A percentile compares a stretch with the other conserved stretches of the same genome.
phyloP scores from a whole-genome alignment of 768 basidiomycete species.

The Artomyces pyxidatus region DNA sequence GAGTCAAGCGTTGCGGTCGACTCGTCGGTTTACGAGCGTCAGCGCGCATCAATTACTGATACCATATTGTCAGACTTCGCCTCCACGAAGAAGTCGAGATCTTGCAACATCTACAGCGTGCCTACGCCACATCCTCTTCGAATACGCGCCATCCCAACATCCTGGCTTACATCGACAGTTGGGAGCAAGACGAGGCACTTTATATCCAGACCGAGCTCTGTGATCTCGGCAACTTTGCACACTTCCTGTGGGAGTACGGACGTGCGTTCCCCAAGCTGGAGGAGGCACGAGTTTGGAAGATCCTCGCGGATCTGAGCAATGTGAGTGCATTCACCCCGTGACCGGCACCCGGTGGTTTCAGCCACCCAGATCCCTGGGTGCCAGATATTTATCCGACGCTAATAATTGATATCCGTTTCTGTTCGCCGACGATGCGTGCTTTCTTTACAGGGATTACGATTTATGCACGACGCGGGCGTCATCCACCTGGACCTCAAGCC shows the following conservation, averaged over 20 bases:
- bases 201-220: constrained; percentile 95
- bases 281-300: constrained; percentile 94
- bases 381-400: too few species aligned
- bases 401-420: constrained; percentile 23
- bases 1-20: too few species aligned
- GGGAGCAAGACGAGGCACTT: constrained; percentile 86
- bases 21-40: too few species aligned
- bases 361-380: too few species aligned
- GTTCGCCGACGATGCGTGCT: constrained; percentile 18
- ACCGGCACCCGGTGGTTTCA: constrained; percentile 14
- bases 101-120: constrained; percentile 60
- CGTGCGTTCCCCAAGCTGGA: constrained; percentile 76
- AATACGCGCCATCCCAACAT: constrained; percentile 64
- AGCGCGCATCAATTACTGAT: not conserved
- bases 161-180: constrained; percentile 84
- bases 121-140: constrained; percentile 14
- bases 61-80: constrained; percentile 47
- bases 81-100: constrained; percentile 93
- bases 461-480: constrained; percentile 83
- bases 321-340: constrained; percentile 39
- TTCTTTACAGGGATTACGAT: constrained; percentile 60
- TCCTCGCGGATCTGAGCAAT: constrained; percentile 80
- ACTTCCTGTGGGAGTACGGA: constrained; percentile 89
- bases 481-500: constrained; percentile 98
- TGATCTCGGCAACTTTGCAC: constrained; percentile 83